Evolutionary conservation across 202 grass and related monocot species (phyloP).

Genomic region (Setaria italica): DNA sequence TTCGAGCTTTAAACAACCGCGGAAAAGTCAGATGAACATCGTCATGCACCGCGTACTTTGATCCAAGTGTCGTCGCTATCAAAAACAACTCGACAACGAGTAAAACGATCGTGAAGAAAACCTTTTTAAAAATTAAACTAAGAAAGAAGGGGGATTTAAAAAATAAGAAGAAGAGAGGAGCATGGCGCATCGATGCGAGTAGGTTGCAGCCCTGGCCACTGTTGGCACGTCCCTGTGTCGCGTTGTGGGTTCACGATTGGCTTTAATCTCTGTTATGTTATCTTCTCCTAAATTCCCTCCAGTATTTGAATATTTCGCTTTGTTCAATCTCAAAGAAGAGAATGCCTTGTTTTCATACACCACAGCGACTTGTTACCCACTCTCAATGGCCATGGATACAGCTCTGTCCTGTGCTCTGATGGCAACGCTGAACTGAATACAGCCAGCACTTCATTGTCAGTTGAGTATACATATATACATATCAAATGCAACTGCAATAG

Average conservation of each 20-base stretch:
- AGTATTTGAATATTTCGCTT: constrained; percentile 18
- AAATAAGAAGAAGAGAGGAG: neutral
- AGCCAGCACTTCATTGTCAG: constrained; percentile 28
- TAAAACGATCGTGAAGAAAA: neutral
- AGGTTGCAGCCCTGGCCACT: constrained; percentile 29
- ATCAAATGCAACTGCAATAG: neutral
- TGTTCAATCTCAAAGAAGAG: neutral
- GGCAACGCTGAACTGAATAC: constrained; percentile 45
- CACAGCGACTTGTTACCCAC: constrained; percentile 17
- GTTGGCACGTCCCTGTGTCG: constrained; percentile 47
- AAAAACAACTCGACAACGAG: neutral
- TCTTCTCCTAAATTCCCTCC: constrained; percentile 12
- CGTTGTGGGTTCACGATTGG: constrained; percentile 1
- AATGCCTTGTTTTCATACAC: neutral
- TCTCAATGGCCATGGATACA: neutral
- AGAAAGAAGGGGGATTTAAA: no score
- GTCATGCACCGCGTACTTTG: neutral
- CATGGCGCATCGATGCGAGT: constrained; percentile 31
- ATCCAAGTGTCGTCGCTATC: neutral
- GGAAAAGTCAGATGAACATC: neutral
- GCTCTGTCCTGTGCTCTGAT: constrained; percentile 17
- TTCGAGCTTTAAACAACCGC: neutral
- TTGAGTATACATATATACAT: neutral
- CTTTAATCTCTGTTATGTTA: neutral
- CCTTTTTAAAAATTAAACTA: neutral